These are phyloP conservation scores for Phialemonium atrogriseum DNA, from an alignment of 2,329 filamentous ascomycete species.

Conservation along the genomic window DNA sequence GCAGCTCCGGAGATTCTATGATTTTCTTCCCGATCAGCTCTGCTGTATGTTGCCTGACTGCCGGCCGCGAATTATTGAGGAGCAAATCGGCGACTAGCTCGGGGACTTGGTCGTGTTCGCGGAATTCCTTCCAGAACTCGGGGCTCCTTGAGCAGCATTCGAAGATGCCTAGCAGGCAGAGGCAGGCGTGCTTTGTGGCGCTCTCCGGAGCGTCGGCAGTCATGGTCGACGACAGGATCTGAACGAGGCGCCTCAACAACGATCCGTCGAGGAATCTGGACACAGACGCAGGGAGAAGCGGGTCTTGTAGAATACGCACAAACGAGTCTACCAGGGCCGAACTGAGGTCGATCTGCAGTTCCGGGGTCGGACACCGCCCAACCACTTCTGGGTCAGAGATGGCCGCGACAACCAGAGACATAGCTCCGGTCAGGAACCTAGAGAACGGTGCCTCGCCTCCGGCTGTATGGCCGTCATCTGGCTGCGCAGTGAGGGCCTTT, in stretches of 20 bases:
- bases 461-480: slow-evolving; percentile 13
- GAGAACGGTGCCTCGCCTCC: slow-evolving; percentile 14
- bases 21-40: slow-evolving; percentile 23
- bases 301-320: slow-evolving; percentile 39
- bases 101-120: slow-evolving; percentile 15
- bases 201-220: slow-evolving; percentile 14
- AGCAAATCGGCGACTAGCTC: slow-evolving; percentile 25
- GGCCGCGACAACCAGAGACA: slow-evolving; percentile 50
- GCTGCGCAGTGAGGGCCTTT: slow-evolving; percentile 13
- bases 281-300: slow-evolving; percentile 9
- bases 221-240: slow-evolving; percentile 16
- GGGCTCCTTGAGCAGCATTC: slow-evolving; percentile 28
- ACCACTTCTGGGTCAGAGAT: slow-evolving; percentile 50
- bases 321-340: slow-evolving; percentile 50
- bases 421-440: slow-evolving; percentile 31
- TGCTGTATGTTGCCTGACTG: slow-evolving; percentile 26
- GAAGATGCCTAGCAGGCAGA: slow-evolving; percentile 30
- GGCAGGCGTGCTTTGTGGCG: slow-evolving; percentile 22
- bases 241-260: slow-evolving; percentile 22
- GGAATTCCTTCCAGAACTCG: slow-evolving; percentile 30
- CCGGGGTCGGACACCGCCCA: slow-evolving; percentile 30
- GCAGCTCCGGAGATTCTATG: slow-evolving; percentile 6
- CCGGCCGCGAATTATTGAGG: slow-evolving; percentile 24
- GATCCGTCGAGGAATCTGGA: slow-evolving; percentile 14
- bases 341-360: slow-evolving; percentile 40